These are phyloP conservation scores for Leccinum fuscescens DNA, from an alignment of 1,284 basidiomycete genomes.

Conservation along the genomic window DNA sequence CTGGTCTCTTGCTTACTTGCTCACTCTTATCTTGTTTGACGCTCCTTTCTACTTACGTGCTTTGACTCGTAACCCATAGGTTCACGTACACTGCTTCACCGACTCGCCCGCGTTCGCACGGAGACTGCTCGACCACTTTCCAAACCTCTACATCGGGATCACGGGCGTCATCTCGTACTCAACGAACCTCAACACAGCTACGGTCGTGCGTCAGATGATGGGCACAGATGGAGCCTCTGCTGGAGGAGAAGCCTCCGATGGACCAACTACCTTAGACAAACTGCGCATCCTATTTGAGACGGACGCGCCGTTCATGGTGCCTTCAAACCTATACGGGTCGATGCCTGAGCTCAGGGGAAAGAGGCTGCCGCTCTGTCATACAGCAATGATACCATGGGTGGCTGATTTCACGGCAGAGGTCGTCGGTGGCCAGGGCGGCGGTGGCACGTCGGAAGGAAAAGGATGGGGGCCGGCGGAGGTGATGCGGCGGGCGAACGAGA, in stretches of 20 bases:
- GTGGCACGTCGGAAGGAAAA: neutral
- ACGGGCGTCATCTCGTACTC: slow-evolving; percentile 80
- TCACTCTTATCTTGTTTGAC: neutral
- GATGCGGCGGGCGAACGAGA: slow-evolving; percentile 61
- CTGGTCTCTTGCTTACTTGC: neutral
- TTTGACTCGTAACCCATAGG: slow-evolving; percentile 37
- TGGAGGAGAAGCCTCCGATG: neutral
- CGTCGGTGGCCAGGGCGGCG: slow-evolving; percentile 39
- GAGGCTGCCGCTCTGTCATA: slow-evolving; percentile 67
- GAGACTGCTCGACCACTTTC: slow-evolving; percentile 70
- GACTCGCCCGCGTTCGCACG: slow-evolving; percentile 71
- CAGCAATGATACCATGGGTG: slow-evolving; percentile 81
- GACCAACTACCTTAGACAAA: neutral
- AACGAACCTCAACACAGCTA: slow-evolving; percentile 66
- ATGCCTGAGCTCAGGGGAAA: slow-evolving; percentile 50
- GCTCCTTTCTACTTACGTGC: neutral
- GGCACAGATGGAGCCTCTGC: neutral
- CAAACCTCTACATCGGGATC: slow-evolving; percentile 77
- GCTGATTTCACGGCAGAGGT: slow-evolving; percentile 67
- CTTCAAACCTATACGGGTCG: slow-evolving; percentile 64
- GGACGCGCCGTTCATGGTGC: slow-evolving; percentile 82
- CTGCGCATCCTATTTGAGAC: slow-evolving; percentile 63
- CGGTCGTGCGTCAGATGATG: slow-evolving; percentile 54
- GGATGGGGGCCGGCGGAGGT: slow-evolving; percentile 56
- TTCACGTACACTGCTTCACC: slow-evolving; percentile 81